These are phyloP conservation scores for Malbranchea cinnamomea DNA, from an alignment of 2,329 filamentous ascomycete species.

Conservation along the genomic window DNA sequence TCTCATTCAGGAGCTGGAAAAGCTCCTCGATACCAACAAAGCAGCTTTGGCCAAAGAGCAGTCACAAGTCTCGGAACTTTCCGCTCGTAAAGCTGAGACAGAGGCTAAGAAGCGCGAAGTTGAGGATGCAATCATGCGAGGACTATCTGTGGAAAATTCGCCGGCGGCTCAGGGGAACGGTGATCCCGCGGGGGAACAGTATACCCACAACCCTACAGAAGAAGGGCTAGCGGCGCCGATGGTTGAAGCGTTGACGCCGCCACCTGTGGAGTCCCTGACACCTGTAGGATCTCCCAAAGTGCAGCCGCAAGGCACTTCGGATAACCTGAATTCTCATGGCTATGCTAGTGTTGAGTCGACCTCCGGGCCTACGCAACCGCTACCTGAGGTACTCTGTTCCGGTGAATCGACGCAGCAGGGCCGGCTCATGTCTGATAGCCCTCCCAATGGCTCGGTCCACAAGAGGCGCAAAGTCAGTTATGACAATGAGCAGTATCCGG, in stretches of 20 bases:
- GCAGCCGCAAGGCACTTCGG: too few species aligned
- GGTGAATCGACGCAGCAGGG: conserved; percentile 9
- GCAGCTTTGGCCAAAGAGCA: conserved; percentile 56
- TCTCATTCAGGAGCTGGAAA: conserved; percentile 68
- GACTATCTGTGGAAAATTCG: conserved; percentile 49
- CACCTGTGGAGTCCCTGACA: conserved; percentile 73
- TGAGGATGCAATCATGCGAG: conserved; percentile 79
- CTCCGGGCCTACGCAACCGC: too few species aligned
- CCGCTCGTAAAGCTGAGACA: conserved; percentile 52
- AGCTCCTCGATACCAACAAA: conserved; percentile 61
- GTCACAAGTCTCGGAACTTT: conserved; percentile 46
- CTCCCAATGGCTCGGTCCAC: conserved; percentile 16
- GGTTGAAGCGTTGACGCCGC: conserved; percentile 42
- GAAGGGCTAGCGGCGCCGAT: conserved; percentile 13
- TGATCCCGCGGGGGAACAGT: conserved; percentile 3
- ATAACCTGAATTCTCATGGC: too few species aligned
- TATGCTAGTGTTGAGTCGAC: too few species aligned
- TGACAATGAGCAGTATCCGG: conserved; percentile 27
- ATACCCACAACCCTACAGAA: conserved; percentile 1
- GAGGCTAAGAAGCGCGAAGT: conserved; percentile 78
- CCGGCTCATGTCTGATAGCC: conserved; percentile 14
- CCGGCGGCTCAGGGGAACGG: conserved; percentile 31
- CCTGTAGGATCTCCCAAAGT: conserved; percentile 35
- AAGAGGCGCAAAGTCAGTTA: conserved; percentile 37
- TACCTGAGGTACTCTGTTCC: too few species aligned